These are phyloP conservation scores for Gynochthodes officinalis DNA, from an alignment of 257 asterid genomes.

Conservation along the genomic window DNA sequence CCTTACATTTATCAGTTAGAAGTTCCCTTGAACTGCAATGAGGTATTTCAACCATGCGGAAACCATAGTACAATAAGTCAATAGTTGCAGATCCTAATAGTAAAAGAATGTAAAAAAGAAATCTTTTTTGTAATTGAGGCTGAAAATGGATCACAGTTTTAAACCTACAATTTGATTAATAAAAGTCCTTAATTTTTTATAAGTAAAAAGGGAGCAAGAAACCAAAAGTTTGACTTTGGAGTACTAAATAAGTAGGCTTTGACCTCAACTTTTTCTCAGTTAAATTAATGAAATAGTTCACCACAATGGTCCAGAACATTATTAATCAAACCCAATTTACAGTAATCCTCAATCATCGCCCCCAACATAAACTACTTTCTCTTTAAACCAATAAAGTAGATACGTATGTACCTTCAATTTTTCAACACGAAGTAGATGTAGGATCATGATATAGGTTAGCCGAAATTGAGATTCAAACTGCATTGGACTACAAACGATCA, in stretches of 20 bases:
- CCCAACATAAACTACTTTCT: background rate
- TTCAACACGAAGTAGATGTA: constrained; percentile 97
- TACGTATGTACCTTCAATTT: constrained; percentile 71
- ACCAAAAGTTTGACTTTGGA: background rate
- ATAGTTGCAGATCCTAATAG: background rate
- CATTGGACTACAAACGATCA: constrained; percentile 88
- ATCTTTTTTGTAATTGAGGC: background rate
- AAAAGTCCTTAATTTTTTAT: background rate
- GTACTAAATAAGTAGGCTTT: too few relatives aligned
- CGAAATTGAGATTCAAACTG: constrained; percentile 95
- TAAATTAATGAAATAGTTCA: background rate
- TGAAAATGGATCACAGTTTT: background rate
- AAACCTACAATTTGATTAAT: background rate
- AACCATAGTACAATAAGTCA: background rate
- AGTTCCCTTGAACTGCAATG: background rate
- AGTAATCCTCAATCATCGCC: background rate
- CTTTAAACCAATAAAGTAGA: background rate
- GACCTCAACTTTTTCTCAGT: too few relatives aligned
- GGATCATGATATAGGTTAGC: constrained; percentile 92
- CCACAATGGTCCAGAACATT: background rate
- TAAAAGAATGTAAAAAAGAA: background rate
- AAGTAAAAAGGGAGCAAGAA: background rate
- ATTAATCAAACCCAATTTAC: background rate
- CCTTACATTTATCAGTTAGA: background rate
- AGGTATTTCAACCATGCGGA: background rate